These are phyloP conservation scores for Carex scoparia DNA, from an alignment of 176 grass and related monocot genomes.

Conservation along the genomic window DNA sequence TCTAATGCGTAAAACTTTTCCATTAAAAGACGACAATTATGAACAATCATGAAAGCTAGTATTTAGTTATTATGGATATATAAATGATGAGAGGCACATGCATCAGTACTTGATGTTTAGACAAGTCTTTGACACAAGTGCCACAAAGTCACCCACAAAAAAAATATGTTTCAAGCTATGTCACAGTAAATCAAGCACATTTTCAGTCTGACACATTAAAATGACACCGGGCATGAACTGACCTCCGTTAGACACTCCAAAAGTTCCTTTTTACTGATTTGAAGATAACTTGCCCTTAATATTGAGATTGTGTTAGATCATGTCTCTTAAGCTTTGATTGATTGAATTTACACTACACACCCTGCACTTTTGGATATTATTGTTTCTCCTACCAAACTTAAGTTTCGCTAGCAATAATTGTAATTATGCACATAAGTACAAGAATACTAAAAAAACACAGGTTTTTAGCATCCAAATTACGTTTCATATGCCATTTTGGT, in stretches of 20 bases:
- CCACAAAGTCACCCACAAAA: not conserved
- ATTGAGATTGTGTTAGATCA: no score
- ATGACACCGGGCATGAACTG: not conserved
- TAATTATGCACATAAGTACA: not conserved
- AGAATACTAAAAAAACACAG: not conserved
- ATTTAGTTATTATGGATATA: not conserved
- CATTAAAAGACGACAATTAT: not conserved
- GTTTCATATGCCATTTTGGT: not conserved
- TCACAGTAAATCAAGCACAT: not conserved
- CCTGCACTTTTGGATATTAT: not conserved
- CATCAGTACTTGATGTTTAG: not conserved
- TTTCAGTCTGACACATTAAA: not conserved
- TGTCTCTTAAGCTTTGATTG: not conserved
- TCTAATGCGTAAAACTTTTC: not conserved
- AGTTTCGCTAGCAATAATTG: no score
- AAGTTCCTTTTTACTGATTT: no score
- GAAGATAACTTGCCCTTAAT: no score
- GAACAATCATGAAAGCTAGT: not conserved
- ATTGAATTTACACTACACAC: not conserved
- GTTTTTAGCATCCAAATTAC: not conserved
- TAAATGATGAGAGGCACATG: constrained; percentile 1
- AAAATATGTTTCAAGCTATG: not conserved
- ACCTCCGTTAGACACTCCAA: not conserved
- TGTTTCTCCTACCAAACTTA: not conserved
- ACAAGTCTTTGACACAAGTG: not conserved